Conservation (phyloP, 2,329 filamentous ascomycete genomes). For the Blastomyces emzantsi region DNA sequence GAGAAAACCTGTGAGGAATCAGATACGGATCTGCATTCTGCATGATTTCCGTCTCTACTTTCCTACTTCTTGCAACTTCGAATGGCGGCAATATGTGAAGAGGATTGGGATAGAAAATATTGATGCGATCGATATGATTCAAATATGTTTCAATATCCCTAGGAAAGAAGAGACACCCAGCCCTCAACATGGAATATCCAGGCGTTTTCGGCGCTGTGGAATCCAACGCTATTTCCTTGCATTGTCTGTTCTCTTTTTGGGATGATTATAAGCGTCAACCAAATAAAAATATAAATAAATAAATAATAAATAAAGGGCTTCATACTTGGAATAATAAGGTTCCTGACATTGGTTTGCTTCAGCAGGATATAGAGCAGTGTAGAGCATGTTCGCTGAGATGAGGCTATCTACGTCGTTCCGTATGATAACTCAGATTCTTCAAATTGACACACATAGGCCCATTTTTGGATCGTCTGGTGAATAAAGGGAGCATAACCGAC, state of each 20-base stretch:
- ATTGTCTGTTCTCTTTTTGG: not conserved
- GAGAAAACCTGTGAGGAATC: not conserved
- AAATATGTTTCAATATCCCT: not conserved
- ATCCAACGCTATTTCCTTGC: not conserved
- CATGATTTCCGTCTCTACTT: not conserved
- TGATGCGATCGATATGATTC: not conserved
- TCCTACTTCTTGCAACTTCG: not conserved
- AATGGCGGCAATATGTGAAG: not conserved
- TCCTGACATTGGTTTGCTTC: not conserved
- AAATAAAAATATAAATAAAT: too few species aligned
- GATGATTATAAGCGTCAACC: not conserved
- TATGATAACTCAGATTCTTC: not conserved
- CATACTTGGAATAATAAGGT: not conserved
- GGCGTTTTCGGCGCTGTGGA: not conserved
- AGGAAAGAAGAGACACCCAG: not conserved
- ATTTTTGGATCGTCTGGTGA: not conserved
- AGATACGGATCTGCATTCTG: not conserved
- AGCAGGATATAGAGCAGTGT: not conserved
- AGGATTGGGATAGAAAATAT: not conserved
- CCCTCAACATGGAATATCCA: not conserved
- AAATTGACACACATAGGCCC: not conserved
- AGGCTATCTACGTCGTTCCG: not conserved
- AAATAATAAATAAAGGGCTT: too few species aligned
- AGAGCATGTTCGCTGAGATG: not conserved
- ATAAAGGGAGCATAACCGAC: not conserved